Evolutionary conservation across 225 moss, liverwort and hornwort species (phyloP), one percentile per base, ranked within the genome.

Genomic region (Takakia lepidozioides): DNA sequence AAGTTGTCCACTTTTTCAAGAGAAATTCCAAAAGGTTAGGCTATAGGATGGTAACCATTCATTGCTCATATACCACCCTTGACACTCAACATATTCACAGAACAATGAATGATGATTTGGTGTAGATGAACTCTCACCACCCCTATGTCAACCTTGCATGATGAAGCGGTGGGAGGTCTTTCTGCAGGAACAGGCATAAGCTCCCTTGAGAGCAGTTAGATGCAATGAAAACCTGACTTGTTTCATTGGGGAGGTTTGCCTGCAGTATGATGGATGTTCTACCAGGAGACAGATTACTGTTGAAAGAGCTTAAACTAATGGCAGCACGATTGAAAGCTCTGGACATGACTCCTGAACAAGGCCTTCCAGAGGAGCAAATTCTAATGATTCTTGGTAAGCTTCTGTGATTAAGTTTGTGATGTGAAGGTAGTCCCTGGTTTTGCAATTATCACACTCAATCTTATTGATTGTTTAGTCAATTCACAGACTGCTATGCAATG

Each of bases 351-450:
- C 78, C 75, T 19, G 78, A 85, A 26, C 61, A 73, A 49, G 40
- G 55, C 23, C 66, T 86, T 28, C 60, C 88, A 29, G 81, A 81
- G 29, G 84, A 84, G 67, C 75, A 89, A 43, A 51, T 88, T 46
- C 74, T 69, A 29, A 42, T 67, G 38, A 70, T 93, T 38, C 74
- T 81, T 63, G 88, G 93, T 93, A 66, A 83, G 87, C 35, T 68
- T 48, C 43, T 25, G 8, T 49, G 9, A 36, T 36, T n/a, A n/a
- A n/a, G n/a, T n/a, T n/a, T n/a, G n/a, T n/a, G n/a, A n/a, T n/a
- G n/a, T n/a, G n/a, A n/a, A n/a, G n/a, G n/a, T n/a, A n/a, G n/a
- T n/a, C n/a, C n/a, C n/a, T n/a, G n/a, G 35, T 36, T 36, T 36
- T 8, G 14, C 35, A 8, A 36, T 14, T 14, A 8, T 8, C 14